Evolutionary conservation across 108 stramenopile genomes (phyloP).

Genomic region (Pinguiococcus pyrenoidosus): DNA sequence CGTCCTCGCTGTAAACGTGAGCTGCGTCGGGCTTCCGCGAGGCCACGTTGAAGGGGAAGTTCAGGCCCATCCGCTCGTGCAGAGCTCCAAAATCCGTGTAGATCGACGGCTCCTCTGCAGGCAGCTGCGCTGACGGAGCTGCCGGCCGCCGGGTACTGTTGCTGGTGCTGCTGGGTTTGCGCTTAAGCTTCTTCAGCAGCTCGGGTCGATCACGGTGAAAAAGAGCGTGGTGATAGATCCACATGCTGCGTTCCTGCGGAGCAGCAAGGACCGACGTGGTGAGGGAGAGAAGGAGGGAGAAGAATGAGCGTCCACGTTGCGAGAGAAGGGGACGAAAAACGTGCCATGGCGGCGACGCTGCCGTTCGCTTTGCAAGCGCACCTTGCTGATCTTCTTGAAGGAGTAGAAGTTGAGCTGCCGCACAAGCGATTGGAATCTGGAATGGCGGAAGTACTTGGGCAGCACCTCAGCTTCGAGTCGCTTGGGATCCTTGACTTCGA

Average conservation of each 20-base stretch:
- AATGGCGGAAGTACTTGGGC: slow-evolving; percentile 76
- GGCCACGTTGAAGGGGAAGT: no score
- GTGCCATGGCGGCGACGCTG: no score
- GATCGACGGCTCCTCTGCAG: no score
- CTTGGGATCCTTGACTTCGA: slow-evolving; percentile 24
- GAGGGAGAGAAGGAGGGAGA: not conserved
- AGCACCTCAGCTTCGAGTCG: slow-evolving; percentile 25
- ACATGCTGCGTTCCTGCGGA: slow-evolving; percentile 61
- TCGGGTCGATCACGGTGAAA: slow-evolving; percentile 78
- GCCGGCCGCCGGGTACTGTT: no score
- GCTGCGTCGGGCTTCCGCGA: no score
- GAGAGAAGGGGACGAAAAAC: not conserved
- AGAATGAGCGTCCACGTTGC: not conserved
- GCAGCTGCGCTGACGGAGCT: no score
- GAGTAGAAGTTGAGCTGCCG: slow-evolving; percentile 77
- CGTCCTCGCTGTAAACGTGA: no score
- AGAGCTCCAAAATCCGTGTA: no score
- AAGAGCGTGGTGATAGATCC: slow-evolving; percentile 81
- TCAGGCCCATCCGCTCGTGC: no score
- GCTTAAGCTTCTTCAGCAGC: slow-evolving; percentile 64
- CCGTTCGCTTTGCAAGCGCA: no score
- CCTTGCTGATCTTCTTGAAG: slow-evolving; percentile 58
- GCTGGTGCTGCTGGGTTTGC: no score
- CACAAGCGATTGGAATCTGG: slow-evolving; percentile 78
- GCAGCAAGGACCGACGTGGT: slow-evolving; percentile 22